Conservation (phyloP, 306 rosid genomes). For the Castanea mollissima region DNA sequence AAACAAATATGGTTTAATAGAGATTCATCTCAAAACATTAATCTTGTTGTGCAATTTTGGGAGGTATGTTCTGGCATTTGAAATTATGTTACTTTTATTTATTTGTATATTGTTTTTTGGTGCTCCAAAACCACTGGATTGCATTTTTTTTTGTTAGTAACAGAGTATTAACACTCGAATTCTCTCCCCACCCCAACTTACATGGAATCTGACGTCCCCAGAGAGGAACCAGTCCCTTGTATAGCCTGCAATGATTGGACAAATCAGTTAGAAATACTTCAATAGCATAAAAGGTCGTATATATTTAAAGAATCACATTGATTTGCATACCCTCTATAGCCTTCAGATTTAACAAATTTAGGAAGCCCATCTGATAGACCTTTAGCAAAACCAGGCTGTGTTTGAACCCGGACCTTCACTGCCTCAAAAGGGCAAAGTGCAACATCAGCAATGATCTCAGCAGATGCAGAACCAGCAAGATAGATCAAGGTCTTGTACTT, state of each 20-base stretch:
- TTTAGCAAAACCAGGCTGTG: constrained; percentile 95
- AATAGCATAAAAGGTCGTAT: too few relatives aligned
- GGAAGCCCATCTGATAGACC: constrained; percentile 92
- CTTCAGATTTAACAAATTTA: constrained; percentile 85
- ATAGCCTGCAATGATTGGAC: constrained; percentile 58
- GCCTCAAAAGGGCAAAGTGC: constrained; percentile 98
- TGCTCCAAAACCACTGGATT: background rate
- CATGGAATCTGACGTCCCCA: constrained; percentile 99
- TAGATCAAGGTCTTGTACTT: constrained; percentile 97
- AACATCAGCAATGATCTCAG: constrained; percentile 92
- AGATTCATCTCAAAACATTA: background rate
- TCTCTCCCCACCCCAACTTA: constrained; percentile 36
- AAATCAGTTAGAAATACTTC: constrained; percentile 13
- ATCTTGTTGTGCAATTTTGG: background rate
- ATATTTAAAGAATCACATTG: background rate
- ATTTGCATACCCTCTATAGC: constrained; percentile 70
- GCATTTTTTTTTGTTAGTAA: background rate
- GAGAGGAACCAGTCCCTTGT: constrained; percentile 96
- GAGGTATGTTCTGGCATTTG: background rate
- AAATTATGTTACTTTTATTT: background rate
- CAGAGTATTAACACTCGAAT: background rate
- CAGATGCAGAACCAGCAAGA: constrained; percentile 99
- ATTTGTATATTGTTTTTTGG: too few relatives aligned
- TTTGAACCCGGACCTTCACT: constrained; percentile 95
- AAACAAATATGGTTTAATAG: too few relatives aligned